Base-by-base conservation (phyloP, 2,329 filamentous ascomycete species). In the Neospermospora avenae region DNA sequence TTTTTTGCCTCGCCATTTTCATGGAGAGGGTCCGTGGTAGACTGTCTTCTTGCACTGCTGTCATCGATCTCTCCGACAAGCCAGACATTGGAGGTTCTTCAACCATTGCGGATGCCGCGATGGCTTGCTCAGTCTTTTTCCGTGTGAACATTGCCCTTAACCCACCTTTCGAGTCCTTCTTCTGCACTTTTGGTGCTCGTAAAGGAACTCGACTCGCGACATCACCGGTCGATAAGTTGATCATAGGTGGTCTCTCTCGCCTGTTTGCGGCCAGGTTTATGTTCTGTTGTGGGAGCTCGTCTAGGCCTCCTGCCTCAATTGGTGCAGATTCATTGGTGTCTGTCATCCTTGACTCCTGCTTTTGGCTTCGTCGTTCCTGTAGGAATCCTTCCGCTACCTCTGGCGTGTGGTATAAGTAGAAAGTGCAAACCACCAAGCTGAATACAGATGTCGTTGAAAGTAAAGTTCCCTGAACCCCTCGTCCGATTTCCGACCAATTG, bases 131-230 rank as follows among this genome's bases (percentile, higher is more conserved):
- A 1, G 53, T n/a, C 57, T 69, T 69, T 31, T 66, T 68, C 28
- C 67, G 59, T 24, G 60, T 68, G 48, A 73, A 73, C n/a, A 73
- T 69, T 14, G 65, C 68, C 42, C 70, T 62, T 20, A 73, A 52
- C 31, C 69, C 67, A 16, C 67, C 66, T 60, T 67, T 72, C 1
- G 70, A 71, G 18, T 67, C 63, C 42, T 63, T 60, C 20, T 63
- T 60, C 22, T 68, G 63, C 8, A 71, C 13, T 37, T 68, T 68
- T n/a, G 60, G 58, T 35, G 62, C 41, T 14, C 55, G 52, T 48
- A 70, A 57, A 22, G 70, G 65, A 20, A 68, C 62, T 39, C 65
- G 58, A 56, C 22, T 49, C 2, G 60, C 63, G 13, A 46, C 35
- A 22, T 58, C 57, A n/a, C 56, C 63, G 18, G 49, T 53, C 22